These are phyloP conservation scores for Cladosporium velox DNA, from an alignment of 2,329 filamentous ascomycete genomes.

Conservation along the genomic window DNA sequence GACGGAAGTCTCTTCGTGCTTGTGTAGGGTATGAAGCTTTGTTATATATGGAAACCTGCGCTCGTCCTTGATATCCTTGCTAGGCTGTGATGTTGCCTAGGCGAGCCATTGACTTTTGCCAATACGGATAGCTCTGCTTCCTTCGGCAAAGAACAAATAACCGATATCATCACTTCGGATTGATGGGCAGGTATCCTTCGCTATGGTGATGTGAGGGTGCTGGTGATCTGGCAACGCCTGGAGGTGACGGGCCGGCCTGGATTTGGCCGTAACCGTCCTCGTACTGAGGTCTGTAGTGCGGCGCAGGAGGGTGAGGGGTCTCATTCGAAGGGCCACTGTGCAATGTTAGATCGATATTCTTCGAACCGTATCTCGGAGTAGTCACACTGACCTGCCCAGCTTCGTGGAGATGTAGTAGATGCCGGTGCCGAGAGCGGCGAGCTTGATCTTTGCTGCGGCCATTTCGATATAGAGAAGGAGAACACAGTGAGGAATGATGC, in stretches of 20 bases:
- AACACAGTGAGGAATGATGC: not conserved
- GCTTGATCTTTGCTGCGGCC: not conserved
- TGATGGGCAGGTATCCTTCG: not conserved
- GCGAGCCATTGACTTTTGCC: not conserved
- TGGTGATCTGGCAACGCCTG: not conserved
- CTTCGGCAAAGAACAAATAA: not conserved
- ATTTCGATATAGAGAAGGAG: not conserved
- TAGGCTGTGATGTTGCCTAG: not conserved
- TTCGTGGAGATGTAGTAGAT: not conserved
- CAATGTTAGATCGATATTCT: not conserved
- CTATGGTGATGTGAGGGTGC: not conserved
- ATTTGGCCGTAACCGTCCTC: not conserved
- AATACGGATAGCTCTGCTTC: not conserved
- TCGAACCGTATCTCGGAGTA: not conserved
- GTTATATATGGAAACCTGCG: not conserved
- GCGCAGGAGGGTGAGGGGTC: not conserved
- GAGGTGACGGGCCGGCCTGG: not conserved
- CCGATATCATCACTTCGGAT: not conserved
- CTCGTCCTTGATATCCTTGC: not conserved
- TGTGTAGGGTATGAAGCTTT: not conserved
- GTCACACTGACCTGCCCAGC: not conserved
- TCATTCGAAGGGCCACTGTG: not conserved
- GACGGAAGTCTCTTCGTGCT: not conserved
- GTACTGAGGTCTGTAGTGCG: not conserved
- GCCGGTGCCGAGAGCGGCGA: not conserved